Conservation (phyloP, 768 basidiomycete genomes). For the Amanita thiersii region DNA sequence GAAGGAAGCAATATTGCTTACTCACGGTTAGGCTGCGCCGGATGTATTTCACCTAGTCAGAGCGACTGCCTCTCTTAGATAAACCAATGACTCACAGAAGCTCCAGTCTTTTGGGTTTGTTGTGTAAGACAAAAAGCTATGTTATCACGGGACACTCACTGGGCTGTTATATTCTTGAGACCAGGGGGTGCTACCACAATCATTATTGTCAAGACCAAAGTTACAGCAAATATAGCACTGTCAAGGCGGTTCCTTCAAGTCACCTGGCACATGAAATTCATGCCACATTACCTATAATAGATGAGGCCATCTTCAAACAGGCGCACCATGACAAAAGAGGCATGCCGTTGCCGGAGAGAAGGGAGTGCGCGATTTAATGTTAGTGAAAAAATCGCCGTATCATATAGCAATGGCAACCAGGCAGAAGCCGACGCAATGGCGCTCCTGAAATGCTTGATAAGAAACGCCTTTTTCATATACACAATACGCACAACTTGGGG, state of each 20-base stretch:
- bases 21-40: conserved; percentile 2
- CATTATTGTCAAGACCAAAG: conserved; percentile 36
- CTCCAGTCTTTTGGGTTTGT: conserved; percentile 21
- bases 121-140: conserved; percentile 9
- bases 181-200: conserved; percentile 35
- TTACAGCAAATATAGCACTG: conserved; percentile 38
- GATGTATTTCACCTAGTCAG: neutral
- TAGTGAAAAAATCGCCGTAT: conserved; percentile 32
- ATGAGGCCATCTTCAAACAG: conserved; percentile 38
- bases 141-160: conserved; percentile 22
- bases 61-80: neutral
- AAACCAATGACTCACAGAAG: conserved; percentile 23
- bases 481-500: conserved; percentile 22
- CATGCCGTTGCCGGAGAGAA: conserved; percentile 21
- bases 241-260: neutral
- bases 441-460: conserved; percentile 21
- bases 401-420: conserved; percentile 42
- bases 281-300: conserved; percentile 30
- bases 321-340: conserved; percentile 30
- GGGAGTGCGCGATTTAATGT: conserved; percentile 31
- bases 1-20: neutral
- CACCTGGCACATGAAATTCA: neutral
- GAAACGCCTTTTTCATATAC: neutral
- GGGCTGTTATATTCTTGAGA: conserved; percentile 37
- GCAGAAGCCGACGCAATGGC: conserved; percentile 36